phyloP scores from a whole-genome alignment of 2,329 filamentous ascomycete species.

The Elsinoe australis region DNA sequence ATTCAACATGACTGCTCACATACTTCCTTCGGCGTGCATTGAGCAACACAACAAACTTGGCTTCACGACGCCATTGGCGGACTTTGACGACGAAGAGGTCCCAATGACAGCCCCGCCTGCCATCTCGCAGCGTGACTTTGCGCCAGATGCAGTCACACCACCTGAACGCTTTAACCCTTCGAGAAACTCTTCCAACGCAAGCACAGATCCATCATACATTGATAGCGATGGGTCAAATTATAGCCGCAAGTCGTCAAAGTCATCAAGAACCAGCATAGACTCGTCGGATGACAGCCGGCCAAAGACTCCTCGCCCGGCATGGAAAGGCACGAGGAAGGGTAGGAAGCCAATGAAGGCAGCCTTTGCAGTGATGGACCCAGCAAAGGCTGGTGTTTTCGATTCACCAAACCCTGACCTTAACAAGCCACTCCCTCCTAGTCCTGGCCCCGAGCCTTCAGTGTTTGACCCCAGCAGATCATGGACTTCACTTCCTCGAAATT shows the following conservation, averaged over 20 bases:
- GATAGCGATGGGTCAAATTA: slow-evolving; percentile 30
- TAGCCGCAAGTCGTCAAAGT: slow-evolving; percentile 34
- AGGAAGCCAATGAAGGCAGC: slow-evolving; percentile 9
- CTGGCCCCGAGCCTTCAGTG: slow-evolving; percentile 11
- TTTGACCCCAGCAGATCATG: slow-evolving; percentile 11
- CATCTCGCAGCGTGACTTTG: not conserved
- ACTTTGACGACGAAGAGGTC: not conserved
- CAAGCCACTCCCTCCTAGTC: slow-evolving; percentile 23
- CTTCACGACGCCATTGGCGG: slow-evolving; percentile 1
- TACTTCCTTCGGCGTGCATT: not conserved
- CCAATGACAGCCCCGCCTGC: slow-evolving; percentile 5
- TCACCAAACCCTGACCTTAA: slow-evolving; percentile 20
- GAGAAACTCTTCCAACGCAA: slow-evolving; percentile 11
- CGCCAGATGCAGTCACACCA: not conserved
- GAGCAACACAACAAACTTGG: not conserved
- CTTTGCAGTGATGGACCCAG: slow-evolving; percentile 23
- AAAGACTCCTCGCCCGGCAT: slow-evolving; percentile 6
- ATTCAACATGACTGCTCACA: slow-evolving; percentile 15
- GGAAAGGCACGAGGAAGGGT: slow-evolving; percentile 11
- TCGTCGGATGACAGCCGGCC: slow-evolving; percentile 18
- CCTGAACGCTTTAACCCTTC: slow-evolving; percentile 10
- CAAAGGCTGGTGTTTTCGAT: slow-evolving; percentile 26
- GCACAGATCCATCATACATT: slow-evolving; percentile 13
- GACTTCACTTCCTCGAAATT: slow-evolving; percentile 6
- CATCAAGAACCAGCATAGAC: slow-evolving; percentile 36